A percentile compares a stretch with the other conserved stretches of the same genome.
Evolutionary conservation across 129 eudicot species (phyloP).

Genomic region (Centella asiatica): DNA sequence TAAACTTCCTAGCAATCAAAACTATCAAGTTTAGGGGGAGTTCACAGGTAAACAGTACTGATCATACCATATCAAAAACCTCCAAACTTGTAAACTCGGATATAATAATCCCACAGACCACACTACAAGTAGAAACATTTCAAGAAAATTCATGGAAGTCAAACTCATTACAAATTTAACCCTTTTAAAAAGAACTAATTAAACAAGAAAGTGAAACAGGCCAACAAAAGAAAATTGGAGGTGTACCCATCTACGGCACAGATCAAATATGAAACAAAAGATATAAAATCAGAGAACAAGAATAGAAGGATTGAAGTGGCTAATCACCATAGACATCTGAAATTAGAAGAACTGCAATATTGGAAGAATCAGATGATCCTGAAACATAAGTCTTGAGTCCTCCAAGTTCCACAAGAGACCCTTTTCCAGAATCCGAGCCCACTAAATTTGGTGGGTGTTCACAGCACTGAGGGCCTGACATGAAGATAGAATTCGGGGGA

Average conservation of each 20-base stretch:
- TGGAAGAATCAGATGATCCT: not conserved
- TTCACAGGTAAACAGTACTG: too few relatives aligned
- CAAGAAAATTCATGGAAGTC: too few relatives aligned
- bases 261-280: not conserved
- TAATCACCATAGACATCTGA: constrained; percentile 6
- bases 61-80: too few relatives aligned
- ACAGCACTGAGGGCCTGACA: constrained; percentile 11
- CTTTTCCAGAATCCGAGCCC: not conserved
- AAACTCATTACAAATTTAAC: too few relatives aligned
- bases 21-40: too few relatives aligned
- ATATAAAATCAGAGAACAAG: not conserved
- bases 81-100: too few relatives aligned
- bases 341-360: not conserved
- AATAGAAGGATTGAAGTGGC: not conserved
- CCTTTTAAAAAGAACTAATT: too few relatives aligned
- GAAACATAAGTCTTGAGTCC: constrained; percentile 4
- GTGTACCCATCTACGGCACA: too few relatives aligned
- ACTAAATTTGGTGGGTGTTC: not conserved
- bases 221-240: not conserved
- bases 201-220: not conserved
- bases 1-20: too few relatives aligned
- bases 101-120: too few relatives aligned
- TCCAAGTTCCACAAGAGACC: not conserved
- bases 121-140: too few relatives aligned
- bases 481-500: not conserved